Conservation (phyloP, 805 yeast genomes). For the Candida argentea region DNA sequence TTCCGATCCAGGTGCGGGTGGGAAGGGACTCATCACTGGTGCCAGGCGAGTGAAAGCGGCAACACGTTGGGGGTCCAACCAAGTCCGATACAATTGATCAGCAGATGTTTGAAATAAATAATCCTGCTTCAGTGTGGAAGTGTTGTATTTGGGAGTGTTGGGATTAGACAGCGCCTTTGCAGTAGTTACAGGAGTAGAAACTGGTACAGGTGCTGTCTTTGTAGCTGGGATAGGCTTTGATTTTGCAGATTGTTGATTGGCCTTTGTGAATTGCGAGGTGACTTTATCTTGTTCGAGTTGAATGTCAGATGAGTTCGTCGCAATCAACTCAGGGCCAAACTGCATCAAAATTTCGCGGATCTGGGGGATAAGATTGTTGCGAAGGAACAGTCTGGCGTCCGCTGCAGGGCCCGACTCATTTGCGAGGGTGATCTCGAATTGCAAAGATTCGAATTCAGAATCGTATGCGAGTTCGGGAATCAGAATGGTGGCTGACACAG, state of each 20-base stretch:
- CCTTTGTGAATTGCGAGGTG: slow-evolving; percentile 32
- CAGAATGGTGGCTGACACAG: slow-evolving; percentile 60
- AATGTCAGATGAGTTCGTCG: slow-evolving; percentile 72
- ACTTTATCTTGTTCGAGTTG: slow-evolving; percentile 53
- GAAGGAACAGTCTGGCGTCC: slow-evolving; percentile 41
- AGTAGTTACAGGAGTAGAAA: slow-evolving; percentile 6
- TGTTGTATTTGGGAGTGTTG: slow-evolving; percentile 57
- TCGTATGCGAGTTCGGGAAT: slow-evolving; percentile 94
- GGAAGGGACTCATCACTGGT: slow-evolving; percentile 40
- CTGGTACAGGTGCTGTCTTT: slow-evolving; percentile 4
- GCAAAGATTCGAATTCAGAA: slow-evolving; percentile 75
- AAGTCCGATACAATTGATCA: slow-evolving; percentile 69
- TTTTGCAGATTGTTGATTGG: slow-evolving; percentile 42
- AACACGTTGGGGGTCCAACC: slow-evolving; percentile 66
- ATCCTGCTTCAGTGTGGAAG: slow-evolving; percentile 67
- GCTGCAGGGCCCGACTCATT: slow-evolving; percentile 40
- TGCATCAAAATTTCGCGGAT: slow-evolving; percentile 47
- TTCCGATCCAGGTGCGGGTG: slow-evolving; percentile 46
- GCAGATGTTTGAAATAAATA: slow-evolving; percentile 83
- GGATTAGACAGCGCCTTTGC: slow-evolving; percentile 5
- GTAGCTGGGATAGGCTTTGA: slow-evolving; percentile 3
- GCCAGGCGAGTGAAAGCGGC: slow-evolving; percentile 86
- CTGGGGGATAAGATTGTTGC: slow-evolving; percentile 52
- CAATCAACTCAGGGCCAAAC: slow-evolving; percentile 74
- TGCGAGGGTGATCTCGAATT: slow-evolving; percentile 64